Evolutionary conservation across 805 yeast genomes (phyloP), one percentile per base, ranked within the genome.

Genomic region (Kurtzmaniella cleridarum): DNA sequence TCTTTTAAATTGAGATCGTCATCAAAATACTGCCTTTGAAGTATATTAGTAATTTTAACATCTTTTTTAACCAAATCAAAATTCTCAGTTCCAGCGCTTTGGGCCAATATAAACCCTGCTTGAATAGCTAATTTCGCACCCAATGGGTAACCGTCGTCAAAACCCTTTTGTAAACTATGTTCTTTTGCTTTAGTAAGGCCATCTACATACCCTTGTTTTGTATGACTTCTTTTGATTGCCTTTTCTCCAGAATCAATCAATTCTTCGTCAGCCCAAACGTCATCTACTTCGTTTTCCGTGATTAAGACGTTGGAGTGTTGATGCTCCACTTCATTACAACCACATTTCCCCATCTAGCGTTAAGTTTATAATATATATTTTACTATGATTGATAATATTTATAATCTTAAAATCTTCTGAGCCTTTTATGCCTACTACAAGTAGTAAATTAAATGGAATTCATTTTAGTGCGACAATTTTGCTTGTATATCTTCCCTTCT

Each of bases 191-290:
- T 60, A 1, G 86, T 68, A 5, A 90, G 53, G 0, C 97, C 98
- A 43, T 84, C 95, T 3, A 87, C 59, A 48, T 86, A 90, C 0
- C 97, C 98, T 45, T 82, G 82, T 46, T 84, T 85, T 7, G 69
- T 69, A 54, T 90, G 96, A 8, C 69, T 71, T 24, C 90, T 61
- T 48, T 75, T 63, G 35, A 82, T 40, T n/a, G 55, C 41, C 6
- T 41, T 29, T 9, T 37, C 40, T 2, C 38, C 44, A 5, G 35
- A 34, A 10, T 43, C 36, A 18, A 42, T 40, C 2, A 41, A 44
- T n/a, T 55, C 64, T 5, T 51, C 57, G 24, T 59, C 63, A 12
- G 48, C 59, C 67, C 67, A 63, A 4, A 62, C 43, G 39, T 61
- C 65, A 27, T 53, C 60, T 5, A 33, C 39, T 20, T 31, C 45